Base-by-base conservation (phyloP, 805 yeast species). In the Phaffomyces antillensis region DNA sequence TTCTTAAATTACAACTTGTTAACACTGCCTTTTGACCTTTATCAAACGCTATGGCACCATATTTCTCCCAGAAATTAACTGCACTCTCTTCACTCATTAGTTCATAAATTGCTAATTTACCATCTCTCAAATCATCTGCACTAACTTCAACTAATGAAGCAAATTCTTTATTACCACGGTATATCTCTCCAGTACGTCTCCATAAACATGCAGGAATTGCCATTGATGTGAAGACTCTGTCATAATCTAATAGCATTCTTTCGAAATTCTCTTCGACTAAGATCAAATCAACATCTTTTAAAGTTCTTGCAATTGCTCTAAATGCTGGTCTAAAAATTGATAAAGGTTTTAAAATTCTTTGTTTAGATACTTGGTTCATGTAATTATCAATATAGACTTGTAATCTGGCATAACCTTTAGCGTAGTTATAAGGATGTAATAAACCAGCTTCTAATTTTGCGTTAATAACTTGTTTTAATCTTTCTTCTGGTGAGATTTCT, bases 131-230 rank as follows among this genome's bases (percentile, higher is more conserved):
- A 60, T 89, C 96, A 59, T 90, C 97, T 2, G 91, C 87, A 26
- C 80, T 76, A 23, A 87, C 95, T 18, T 89, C 96, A 2, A 91
- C 96, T 44, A 91, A 64, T 2, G 90, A 84, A 0, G 97, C 98
- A 75, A 91, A 91, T 61, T 91, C 98, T 60, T 90, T 89, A 63
- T 91, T 91, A 0, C 96, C 98, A 49, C 97, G 66, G 56, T 87
- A 91, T 4, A 91, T 91, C 54, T 91, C 98, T 2, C 98, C 98
- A 0, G 98, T 90, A 55, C 98, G 81, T 60, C 98, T 71, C 97
- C 98, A 91, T 26, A 91, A 71, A 65, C 98, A 91, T 1, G 97
- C 96, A 2, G 98, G 98, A 49, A 91, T 88, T 7, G 97, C 96
- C 96, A 91, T 89, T 5, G 96, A 84, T 0, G 97, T 89, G 66